phyloP scores from a whole-genome alignment of 2,329 filamentous ascomycete genomes.

The Chaetomiaceae sp. region DNA sequence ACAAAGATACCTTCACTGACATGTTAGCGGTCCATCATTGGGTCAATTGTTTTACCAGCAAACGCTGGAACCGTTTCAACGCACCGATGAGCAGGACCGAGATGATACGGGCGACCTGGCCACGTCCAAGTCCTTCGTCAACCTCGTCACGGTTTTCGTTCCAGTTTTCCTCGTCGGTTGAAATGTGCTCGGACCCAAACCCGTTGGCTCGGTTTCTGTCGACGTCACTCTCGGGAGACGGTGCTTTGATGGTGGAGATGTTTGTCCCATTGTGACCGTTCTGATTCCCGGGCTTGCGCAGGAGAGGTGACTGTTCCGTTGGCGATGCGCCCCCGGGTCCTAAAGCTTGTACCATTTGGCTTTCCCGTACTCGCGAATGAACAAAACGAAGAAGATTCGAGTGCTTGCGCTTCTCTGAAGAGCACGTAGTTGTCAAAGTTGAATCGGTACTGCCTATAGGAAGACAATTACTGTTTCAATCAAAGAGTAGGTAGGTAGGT shows the following conservation, averaged over 20 bases:
- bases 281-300: background rate
- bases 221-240: background rate
- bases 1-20: conserved; percentile 53
- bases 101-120: conserved; percentile 20
- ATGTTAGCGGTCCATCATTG: background rate
- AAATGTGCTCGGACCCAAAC: background rate
- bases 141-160: conserved; percentile 4
- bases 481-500: too few relatives aligned
- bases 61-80: background rate
- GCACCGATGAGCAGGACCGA: conserved; percentile 21
- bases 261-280: background rate
- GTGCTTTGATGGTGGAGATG: conserved; percentile 4
- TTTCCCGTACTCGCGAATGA: background rate
- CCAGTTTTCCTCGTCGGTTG: conserved; percentile 16
- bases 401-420: too few relatives aligned
- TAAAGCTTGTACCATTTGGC: conserved; percentile 6
- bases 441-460: too few relatives aligned
- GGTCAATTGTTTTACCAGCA: background rate
- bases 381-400: too few relatives aligned
- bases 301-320: conserved; percentile 15
- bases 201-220: background rate
- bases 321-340: background rate
- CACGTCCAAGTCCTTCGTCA: background rate
- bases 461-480: too few relatives aligned
- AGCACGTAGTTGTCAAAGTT: too few relatives aligned